These are phyloP conservation scores for Plasmodium reichenowi DNA, from an alignment of 169 alveolate species.

Conservation along the genomic window DNA sequence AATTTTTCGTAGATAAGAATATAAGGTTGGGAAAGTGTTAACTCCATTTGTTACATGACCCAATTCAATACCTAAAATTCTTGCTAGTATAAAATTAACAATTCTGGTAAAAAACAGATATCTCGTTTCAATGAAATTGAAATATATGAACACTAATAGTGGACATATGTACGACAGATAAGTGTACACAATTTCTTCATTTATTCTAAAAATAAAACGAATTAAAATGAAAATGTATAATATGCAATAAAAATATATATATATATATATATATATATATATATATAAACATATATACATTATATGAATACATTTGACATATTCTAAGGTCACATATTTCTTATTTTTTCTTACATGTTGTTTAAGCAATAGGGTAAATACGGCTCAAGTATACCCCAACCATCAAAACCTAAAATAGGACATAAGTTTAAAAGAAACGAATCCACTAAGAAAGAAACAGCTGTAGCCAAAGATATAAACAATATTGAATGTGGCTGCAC, in stretches of 20 bases:
- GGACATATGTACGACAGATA: conserved; percentile 68
- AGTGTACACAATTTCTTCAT: conserved; percentile 72
- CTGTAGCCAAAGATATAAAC: conserved; percentile 62
- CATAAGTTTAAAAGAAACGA: conserved; percentile 66
- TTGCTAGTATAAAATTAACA: conserved; percentile 41
- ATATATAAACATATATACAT: conserved; percentile 1
- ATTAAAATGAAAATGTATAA: too few relatives aligned
- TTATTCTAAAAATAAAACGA: conserved; percentile 32
- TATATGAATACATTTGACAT: too few relatives aligned
- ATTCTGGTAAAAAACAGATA: conserved; percentile 61
- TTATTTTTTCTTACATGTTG: conserved; percentile 34
- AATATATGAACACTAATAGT: conserved; percentile 61
- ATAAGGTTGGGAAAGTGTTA: conserved; percentile 51
- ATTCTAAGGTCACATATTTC: neutral
- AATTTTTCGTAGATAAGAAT: conserved; percentile 47
- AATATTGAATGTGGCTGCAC: conserved; percentile 43
- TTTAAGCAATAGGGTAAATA: conserved; percentile 61
- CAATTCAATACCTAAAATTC: conserved; percentile 38
- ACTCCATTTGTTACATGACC: conserved; percentile 59
- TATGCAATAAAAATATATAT: neutral
- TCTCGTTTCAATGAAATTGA: conserved; percentile 64
- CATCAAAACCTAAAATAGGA: conserved; percentile 72
- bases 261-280: neutral
- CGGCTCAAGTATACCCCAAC: conserved; percentile 74
- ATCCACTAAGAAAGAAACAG: conserved; percentile 67